Conservation (phyloP, 257 asterid genomes). For the Eucommia ulmoides region DNA sequence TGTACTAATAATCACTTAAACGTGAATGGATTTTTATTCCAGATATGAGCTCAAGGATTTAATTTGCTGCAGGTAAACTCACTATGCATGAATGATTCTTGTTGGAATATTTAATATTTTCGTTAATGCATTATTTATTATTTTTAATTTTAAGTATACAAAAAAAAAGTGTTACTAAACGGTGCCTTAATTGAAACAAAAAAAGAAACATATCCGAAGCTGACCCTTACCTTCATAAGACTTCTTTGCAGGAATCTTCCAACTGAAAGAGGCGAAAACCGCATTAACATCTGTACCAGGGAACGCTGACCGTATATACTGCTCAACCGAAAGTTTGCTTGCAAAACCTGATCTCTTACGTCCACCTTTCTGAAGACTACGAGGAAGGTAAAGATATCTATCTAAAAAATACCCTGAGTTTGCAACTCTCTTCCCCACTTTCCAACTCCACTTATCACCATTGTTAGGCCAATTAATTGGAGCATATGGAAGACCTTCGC, state of each 20-base stretch:
- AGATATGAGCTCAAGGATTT: no score
- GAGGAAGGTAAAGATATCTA: slow-evolving; percentile 60
- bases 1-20: no score
- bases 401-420: slow-evolving; percentile 47
- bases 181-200: no score
- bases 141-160: no score
- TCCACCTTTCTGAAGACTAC: slow-evolving; percentile 19
- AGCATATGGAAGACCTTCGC: slow-evolving; percentile 87
- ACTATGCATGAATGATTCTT: no score
- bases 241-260: slow-evolving; percentile 61
- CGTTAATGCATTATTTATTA: no score
- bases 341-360: slow-evolving; percentile 25
- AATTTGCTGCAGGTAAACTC: no score
- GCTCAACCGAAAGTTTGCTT: slow-evolving; percentile 54
- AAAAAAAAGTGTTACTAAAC: no score
- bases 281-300: slow-evolving; percentile 42
- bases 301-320: slow-evolving; percentile 34
- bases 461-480: slow-evolving; percentile 77
- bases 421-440: slow-evolving; percentile 50
- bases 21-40: no score
- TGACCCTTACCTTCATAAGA: slow-evolving; percentile 25
- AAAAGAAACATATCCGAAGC: no score
- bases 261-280: slow-evolving; percentile 67
- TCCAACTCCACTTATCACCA: slow-evolving; percentile 94
- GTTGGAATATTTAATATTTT: no score